Evolutionary conservation across 73 alveolate species (phyloP).

Genomic region (Durusdinium trenchii): DNA sequence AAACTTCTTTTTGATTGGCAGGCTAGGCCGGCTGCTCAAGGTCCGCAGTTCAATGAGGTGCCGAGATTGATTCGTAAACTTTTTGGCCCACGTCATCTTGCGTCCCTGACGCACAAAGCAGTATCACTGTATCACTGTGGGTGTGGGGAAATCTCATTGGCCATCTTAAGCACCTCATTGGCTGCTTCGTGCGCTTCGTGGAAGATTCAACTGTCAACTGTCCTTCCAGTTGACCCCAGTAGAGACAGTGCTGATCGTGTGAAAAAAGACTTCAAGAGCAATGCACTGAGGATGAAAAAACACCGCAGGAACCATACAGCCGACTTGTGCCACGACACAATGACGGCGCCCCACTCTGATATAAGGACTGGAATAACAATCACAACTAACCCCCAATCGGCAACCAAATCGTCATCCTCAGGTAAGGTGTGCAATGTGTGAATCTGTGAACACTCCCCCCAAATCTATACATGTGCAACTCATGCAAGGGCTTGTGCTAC

Average conservation of each 20-base stretch:
- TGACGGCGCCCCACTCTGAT: neutral
- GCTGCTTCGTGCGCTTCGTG: conserved; percentile 53
- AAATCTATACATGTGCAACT: too few relatives aligned
- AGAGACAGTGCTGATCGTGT: conserved; percentile 23
- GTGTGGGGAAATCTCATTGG: neutral
- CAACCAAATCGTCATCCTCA: conserved; percentile 26
- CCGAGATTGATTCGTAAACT: neutral
- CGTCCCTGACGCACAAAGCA: neutral
- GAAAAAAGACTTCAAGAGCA: conserved; percentile 34
- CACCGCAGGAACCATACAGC: neutral
- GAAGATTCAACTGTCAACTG: conserved; percentile 11
- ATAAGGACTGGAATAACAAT: neutral
- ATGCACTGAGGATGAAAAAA: conserved; percentile 23
- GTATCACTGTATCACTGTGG: neutral
- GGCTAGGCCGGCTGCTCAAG: conserved; percentile 51
- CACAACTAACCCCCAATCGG: too few relatives aligned
- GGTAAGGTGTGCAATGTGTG: conserved; percentile 54
- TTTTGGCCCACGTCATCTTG: neutral
- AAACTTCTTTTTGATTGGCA: neutral
- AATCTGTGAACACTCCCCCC: neutral
- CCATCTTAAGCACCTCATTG: conserved; percentile 2
- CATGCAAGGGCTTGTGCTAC: too few relatives aligned
- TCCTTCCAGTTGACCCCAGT: neutral
- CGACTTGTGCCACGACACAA: neutral
- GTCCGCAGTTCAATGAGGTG: conserved; percentile 54